phyloP scores from a whole-genome alignment of 352 stramenopile species.

The Chrysophaeum taylorii region DNA sequence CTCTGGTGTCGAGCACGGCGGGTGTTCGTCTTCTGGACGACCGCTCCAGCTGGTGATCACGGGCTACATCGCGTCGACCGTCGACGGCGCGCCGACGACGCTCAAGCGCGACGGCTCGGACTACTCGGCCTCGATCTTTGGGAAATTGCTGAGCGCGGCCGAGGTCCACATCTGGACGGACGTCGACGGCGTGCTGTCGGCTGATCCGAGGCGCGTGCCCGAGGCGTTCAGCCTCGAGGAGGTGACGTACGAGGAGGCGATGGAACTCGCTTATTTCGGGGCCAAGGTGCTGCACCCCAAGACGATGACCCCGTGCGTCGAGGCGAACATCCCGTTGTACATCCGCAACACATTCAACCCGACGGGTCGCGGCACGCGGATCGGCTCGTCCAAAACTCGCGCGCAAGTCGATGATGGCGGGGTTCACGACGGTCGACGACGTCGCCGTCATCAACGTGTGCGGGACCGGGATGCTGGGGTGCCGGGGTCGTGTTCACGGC shows the following conservation, averaged over 20 bases:
- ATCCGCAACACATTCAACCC: conserved; percentile 95
- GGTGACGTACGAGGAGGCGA: conserved; percentile 89
- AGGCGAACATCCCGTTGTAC: conserved; percentile 78
- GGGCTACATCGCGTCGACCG: conserved; percentile 86
- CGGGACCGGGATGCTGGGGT: conserved; percentile 83
- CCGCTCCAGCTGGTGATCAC: conserved; percentile 73
- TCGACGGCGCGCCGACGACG: conserved; percentile 77
- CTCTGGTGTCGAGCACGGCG: too few species aligned
- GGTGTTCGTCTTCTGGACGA: neutral
- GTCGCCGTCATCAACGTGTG: conserved; percentile 89
- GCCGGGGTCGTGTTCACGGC: too few species aligned
- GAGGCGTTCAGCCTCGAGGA: conserved; percentile 67
- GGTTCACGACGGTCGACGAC: conserved; percentile 82
- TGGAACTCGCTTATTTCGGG: conserved; percentile 93
- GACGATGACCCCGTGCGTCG: conserved; percentile 68
- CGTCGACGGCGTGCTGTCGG: conserved; percentile 89
- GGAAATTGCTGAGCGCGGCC: conserved; percentile 65
- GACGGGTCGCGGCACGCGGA: conserved; percentile 48
- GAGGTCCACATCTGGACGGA: conserved; percentile 94
- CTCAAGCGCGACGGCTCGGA: conserved; percentile 83
- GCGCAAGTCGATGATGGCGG: conserved; percentile 61
- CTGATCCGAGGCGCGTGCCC: conserved; percentile 80
- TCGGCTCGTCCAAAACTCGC: too few species aligned
- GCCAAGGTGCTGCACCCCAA: conserved; percentile 80
- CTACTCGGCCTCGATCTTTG: conserved; percentile 87